Evolutionary conservation across 306 rosid species (phyloP), one percentile per base, ranked within the genome.

Genomic region (Astragalus glycyphyllos): DNA sequence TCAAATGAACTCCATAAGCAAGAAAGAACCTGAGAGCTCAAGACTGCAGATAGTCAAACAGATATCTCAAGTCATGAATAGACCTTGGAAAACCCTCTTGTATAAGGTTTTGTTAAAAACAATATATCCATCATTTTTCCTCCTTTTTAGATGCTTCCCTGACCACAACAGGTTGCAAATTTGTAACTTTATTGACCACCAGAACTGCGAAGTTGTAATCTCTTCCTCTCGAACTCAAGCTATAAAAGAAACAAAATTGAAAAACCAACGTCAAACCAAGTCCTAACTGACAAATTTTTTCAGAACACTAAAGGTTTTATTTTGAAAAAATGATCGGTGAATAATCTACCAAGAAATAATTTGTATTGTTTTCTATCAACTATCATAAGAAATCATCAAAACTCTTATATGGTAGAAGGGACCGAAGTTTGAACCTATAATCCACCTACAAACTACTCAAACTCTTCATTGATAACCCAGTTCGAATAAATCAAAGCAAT

Each of bases 201-300:
- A n/a, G 59, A 46, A 54, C 76, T 58, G 54, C 92, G 97, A 75
- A 79, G 78, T 65, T 88, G 97, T 82, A 93, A 74, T 84, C 93
- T 91, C 85, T 87, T 90, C 85, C 93, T 88, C 86, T 88, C 97
- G 1, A 84, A 56, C 73, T 88, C 98, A 63, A 93, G 89, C 97
- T 93, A 74, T 65, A 82, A 20, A 54, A 3, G 31, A 26, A 41
- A 61, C 62, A 23, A 51, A 48, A 5, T 48, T 4, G 32, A 35
- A 55, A 26, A 57, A 31, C 79, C 61, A 77, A 47, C 44, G 41
- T 55, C 58, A 75, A 51, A 58, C 44, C 56, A 47, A 26, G 53
- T n/a, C 55, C 53, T 29, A 29, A 44, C 34, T 55, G 55, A 35
- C 26, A 55, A 72, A 20, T 2, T 8, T 8, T 41, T 38, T 32